Base-by-base conservation (phyloP, 73 alveolate species). In the Paramecium tetraurelia region DNA sequence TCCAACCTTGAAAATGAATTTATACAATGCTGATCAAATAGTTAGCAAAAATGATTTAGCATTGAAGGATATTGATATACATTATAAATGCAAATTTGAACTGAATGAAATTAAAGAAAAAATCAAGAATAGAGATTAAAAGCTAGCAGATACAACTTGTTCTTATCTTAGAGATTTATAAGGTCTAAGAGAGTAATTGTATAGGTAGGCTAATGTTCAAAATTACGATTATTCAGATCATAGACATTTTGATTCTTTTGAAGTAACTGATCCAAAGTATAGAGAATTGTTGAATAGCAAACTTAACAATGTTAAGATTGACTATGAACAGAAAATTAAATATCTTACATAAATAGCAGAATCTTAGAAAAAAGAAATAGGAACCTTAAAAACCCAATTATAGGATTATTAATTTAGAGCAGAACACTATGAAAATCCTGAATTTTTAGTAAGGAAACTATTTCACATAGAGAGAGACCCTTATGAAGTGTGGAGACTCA, bases 371-470 rank as follows among this genome's bases (percentile, higher is more conserved):
- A 41, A 35, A 75, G 87, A 75, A 75, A 75, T 75, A 21, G 58
- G 59, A 75, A 35, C 58, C 3, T 33, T 75, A 35, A 75, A 41
- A 75, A 35, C 38, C 24, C 35, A 75, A 41, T 1, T 75, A 35
- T 38, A 75, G 35, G 87, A 75, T 24, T 75, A 29, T 29, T 38
- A 38, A 75, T 35, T 12, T n/a, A 29, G 59, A 75, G 33, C 59
- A 75, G 87, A 75, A 35, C 46, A 75, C n/a, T 75, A 75, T 35
- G 59, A 75, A 16, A 38, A 75, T 75, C 87, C 87, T 16, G 87
- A 75, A 75, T 75, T 31, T 75, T 75, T 75, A 41, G 16, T 75
- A 33, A 29, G 87, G 11, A 75, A 75, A 31, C 12, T 41, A 24
- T 75, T 75, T 20, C 59, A 75, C 21, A 12, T 75, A 75, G 57